phyloP scores from a whole-genome alignment of 2,329 filamentous ascomycete genomes.

The Exophiala phaeomuriformis region DNA sequence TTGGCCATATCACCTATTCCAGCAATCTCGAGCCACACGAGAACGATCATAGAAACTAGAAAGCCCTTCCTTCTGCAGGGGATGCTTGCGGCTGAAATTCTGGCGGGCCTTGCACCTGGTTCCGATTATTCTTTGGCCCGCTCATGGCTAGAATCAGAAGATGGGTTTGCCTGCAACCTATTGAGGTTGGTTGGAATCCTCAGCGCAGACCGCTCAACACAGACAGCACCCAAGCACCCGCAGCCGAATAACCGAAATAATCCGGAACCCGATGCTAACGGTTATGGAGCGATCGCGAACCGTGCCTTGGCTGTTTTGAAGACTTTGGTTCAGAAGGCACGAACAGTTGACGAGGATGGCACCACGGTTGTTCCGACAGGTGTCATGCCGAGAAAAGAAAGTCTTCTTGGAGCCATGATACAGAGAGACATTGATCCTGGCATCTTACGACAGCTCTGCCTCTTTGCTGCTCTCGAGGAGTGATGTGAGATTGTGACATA shows the following conservation, averaged over 20 bases:
- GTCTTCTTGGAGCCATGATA: slow-evolving; percentile 59
- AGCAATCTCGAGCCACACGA: slow-evolving; percentile 49
- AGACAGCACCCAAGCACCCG: slow-evolving; percentile 35
- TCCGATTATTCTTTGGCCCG: slow-evolving; percentile 66
- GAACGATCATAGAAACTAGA: slow-evolving; percentile 67
- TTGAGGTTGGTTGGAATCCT: slow-evolving; percentile 68
- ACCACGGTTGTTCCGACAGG: slow-evolving; percentile 50
- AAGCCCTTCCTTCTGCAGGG: slow-evolving; percentile 91
- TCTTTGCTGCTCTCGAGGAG: slow-evolving; percentile 51
- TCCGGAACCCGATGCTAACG: slow-evolving; percentile 38
- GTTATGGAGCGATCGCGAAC: slow-evolving; percentile 52
- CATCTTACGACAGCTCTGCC: slow-evolving; percentile 61
- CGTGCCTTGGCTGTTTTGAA: slow-evolving; percentile 62
- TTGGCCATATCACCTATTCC: slow-evolving; percentile 80
- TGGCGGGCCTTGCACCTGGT: slow-evolving; percentile 65
- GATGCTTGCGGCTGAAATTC: slow-evolving; percentile 79
- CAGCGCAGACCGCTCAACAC: slow-evolving; percentile 44
- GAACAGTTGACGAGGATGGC: slow-evolving; percentile 48
- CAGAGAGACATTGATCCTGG: slow-evolving; percentile 57
- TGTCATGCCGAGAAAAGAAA: slow-evolving; percentile 60
- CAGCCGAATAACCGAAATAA: slow-evolving; percentile 34
- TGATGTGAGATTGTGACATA: slow-evolving; percentile 1
- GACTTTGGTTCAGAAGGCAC: slow-evolving; percentile 59
- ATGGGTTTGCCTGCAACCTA: slow-evolving; percentile 75
- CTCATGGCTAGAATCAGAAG: slow-evolving; percentile 73